These are phyloP conservation scores for Dimargaris cristalligena DNA, from an alignment of 192 early-diverging fungal species.

Conservation along the genomic window DNA sequence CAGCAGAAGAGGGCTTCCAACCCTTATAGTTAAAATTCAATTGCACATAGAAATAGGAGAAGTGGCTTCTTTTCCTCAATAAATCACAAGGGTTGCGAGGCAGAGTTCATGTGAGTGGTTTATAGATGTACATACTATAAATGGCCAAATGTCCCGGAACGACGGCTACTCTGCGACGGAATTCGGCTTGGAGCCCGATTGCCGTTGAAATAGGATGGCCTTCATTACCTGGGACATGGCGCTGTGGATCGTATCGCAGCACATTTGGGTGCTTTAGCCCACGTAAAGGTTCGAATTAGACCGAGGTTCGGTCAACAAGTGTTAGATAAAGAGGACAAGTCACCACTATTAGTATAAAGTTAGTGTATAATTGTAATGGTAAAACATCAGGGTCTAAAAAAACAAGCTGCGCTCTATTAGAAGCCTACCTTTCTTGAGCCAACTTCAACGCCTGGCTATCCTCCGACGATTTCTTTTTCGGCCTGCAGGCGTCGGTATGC, in stretches of 20 bases:
- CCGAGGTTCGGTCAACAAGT: neutral
- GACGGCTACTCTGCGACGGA: too few species aligned
- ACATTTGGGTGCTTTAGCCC: slow-evolving; percentile 45
- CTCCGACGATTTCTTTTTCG: slow-evolving; percentile 40
- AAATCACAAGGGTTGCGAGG: too few species aligned
- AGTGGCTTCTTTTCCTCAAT: too few species aligned
- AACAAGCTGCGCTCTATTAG: neutral
- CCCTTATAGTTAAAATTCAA: too few species aligned
- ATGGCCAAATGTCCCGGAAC: too few species aligned
- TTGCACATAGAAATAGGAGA: too few species aligned
- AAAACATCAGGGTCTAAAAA: too few species aligned
- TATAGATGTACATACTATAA: too few species aligned
- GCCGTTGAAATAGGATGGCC: slow-evolving; percentile 56
- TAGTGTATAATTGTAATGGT: too few species aligned
- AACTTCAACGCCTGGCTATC: slow-evolving; percentile 50
- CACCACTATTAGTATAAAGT: slow-evolving; percentile 1
- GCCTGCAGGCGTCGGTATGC: slow-evolving; percentile 10
- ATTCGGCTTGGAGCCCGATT: too few species aligned
- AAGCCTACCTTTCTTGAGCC: slow-evolving; percentile 42
- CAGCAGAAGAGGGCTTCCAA: too few species aligned
- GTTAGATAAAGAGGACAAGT: slow-evolving; percentile 10
- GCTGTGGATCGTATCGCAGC: slow-evolving; percentile 62
- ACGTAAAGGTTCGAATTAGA: slow-evolving; percentile 9
- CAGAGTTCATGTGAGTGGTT: too few species aligned
- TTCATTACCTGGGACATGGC: slow-evolving; percentile 74